These are phyloP conservation scores for Amphicarpaea edgeworthii DNA, from an alignment of 306 rosid genomes.

Conservation along the genomic window DNA sequence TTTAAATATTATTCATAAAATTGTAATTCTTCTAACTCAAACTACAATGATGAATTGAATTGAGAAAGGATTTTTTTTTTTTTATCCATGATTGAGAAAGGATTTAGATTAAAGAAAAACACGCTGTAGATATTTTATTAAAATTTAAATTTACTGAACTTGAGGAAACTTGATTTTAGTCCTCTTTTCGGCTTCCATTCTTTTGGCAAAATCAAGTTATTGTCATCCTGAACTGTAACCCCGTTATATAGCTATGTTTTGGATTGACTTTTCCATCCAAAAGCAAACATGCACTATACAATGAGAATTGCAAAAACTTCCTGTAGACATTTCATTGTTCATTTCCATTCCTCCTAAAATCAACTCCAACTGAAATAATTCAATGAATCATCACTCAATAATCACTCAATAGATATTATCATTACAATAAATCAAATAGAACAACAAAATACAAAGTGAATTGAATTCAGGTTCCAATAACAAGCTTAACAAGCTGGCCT, in stretches of 20 bases:
- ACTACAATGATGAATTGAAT: too few relatives aligned
- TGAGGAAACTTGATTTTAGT: neutral
- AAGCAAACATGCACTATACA: too few relatives aligned
- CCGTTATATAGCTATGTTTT: too few relatives aligned
- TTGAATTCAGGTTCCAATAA: slow-evolving; percentile 27
- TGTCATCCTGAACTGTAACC: neutral
- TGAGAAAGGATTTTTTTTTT: too few relatives aligned
- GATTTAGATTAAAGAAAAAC: too few relatives aligned
- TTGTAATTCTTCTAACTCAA: too few relatives aligned
- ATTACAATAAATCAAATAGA: slow-evolving; percentile 31
- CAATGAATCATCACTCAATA: slow-evolving; percentile 25
- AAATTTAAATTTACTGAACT: neutral
- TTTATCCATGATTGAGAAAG: too few relatives aligned
- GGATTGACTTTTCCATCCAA: too few relatives aligned
- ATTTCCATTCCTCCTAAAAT: slow-evolving; percentile 12
- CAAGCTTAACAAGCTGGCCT: slow-evolving; percentile 41
- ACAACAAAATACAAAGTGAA: slow-evolving; percentile 34
- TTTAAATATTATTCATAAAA: too few relatives aligned
- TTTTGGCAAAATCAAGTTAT: neutral
- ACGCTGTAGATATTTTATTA: neutral
- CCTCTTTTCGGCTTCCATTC: neutral
- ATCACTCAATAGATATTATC: slow-evolving; percentile 16
- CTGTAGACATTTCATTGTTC: too few relatives aligned
- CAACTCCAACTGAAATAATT: slow-evolving; percentile 8
- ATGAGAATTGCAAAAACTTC: too few relatives aligned